Evolutionary conservation across 1,284 basidiomycete genomes (phyloP).

Genomic region (Porodaedalea pini): DNA sequence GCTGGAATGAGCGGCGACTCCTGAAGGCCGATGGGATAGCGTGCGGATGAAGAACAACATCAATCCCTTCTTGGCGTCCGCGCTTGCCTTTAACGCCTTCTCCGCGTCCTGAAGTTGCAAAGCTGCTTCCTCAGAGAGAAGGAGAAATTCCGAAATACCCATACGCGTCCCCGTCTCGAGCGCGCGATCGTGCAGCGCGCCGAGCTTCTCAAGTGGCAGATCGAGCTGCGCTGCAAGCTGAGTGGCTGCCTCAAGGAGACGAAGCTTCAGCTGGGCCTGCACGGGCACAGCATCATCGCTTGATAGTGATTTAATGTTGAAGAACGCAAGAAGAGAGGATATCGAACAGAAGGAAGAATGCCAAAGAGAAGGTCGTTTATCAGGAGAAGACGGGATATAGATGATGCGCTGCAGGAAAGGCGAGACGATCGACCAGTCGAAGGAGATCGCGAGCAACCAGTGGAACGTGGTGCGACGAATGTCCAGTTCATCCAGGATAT

Average conservation of each 20-base stretch:
- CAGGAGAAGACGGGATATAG: background rate
- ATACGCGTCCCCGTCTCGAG: constrained; percentile 15
- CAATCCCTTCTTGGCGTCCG: background rate
- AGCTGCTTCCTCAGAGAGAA: constrained; percentile 7
- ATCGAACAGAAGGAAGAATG: background rate
- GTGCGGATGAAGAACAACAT: constrained; percentile 17
- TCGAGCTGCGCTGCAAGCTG: constrained; percentile 15
- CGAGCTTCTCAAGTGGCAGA: constrained; percentile 7
- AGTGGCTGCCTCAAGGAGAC: constrained; percentile 13
- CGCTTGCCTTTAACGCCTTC: constrained; percentile 1
- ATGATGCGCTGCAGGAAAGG: constrained; percentile 11
- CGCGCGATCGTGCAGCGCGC: constrained; percentile 7
- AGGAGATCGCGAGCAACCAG: constrained; percentile 20
- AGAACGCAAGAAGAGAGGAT: background rate
- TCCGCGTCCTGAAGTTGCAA: background rate
- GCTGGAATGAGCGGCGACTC: background rate
- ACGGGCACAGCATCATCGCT: background rate
- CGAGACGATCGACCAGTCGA: constrained; percentile 13
- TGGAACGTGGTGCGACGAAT: constrained; percentile 8
- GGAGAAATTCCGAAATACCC: constrained; percentile 8
- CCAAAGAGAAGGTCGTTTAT: constrained; percentile 8
- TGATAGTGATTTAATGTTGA: background rate
- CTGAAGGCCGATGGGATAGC: constrained; percentile 3
- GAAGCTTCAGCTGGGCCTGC: constrained; percentile 7
- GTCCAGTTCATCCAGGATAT: constrained; percentile 15